Percentiles rank a stretch among this genome's conserved stretches.
These are phyloP conservation scores for Penicillium sp. DNA, from an alignment of 2,329 filamentous ascomycete genomes.

Conservation along the genomic window DNA sequence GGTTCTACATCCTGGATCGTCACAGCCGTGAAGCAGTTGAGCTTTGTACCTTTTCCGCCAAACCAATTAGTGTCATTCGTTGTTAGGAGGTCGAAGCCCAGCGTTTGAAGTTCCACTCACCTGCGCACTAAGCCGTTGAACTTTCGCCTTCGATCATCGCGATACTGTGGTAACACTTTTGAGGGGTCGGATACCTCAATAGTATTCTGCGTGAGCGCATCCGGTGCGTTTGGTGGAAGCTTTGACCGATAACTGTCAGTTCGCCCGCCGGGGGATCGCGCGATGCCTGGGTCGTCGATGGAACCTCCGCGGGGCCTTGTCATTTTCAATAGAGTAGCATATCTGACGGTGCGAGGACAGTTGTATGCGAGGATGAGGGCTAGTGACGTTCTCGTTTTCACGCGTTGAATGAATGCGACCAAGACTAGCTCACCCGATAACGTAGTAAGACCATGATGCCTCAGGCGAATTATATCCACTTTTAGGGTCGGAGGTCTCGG, in stretches of 20 bases:
- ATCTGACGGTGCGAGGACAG: slow-evolving; percentile 9
- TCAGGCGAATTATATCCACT: slow-evolving; percentile 9
- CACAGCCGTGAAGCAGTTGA: slow-evolving; percentile 76
- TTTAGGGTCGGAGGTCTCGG: not conserved
- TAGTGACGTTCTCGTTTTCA: not conserved
- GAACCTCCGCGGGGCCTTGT: slow-evolving; percentile 38
- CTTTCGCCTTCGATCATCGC: slow-evolving; percentile 34
- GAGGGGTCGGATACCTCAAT: slow-evolving; percentile 32
- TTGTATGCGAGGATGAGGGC: not conserved
- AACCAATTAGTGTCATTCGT: slow-evolving; percentile 4
- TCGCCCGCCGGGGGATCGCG: slow-evolving; percentile 23
- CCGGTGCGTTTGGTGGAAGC: slow-evolving; percentile 35
- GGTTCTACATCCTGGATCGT: slow-evolving; percentile 58
- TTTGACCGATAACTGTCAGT: slow-evolving; percentile 30
- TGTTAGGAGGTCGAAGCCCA: not conserved
- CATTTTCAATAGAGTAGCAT: slow-evolving; percentile 30
- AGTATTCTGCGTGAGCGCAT: slow-evolving; percentile 33
- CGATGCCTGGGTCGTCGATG: slow-evolving; percentile 25
- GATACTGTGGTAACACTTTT: slow-evolving; percentile 32
- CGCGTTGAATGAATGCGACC: slow-evolving; percentile 1
- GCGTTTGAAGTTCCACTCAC: slow-evolving; percentile 37
- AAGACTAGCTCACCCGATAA: slow-evolving; percentile 19
- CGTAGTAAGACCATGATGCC: slow-evolving; percentile 13
- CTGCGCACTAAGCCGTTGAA: slow-evolving; percentile 58
- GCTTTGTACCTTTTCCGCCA: slow-evolving; percentile 55